phyloP scores from a whole-genome alignment of 352 stramenopile species.

The Thalassiosira pacifica region DNA sequence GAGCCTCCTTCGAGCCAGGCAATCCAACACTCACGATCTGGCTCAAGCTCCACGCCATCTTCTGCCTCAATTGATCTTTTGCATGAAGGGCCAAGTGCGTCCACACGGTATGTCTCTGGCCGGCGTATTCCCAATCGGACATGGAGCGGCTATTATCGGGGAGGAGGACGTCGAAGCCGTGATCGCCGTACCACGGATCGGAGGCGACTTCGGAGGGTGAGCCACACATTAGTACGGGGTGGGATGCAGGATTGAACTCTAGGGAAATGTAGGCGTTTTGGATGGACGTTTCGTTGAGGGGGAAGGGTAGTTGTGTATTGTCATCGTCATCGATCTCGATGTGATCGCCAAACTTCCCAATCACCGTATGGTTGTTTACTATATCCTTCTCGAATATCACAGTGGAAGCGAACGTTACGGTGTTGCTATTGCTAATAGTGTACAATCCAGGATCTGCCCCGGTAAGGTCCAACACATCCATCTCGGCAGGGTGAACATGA shows the following conservation, averaged over 20 bases:
- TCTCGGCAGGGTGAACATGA: slow-evolving; percentile 58
- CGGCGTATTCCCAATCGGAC: slow-evolving; percentile 18
- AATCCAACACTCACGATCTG: slow-evolving; percentile 33
- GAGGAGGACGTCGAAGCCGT: slow-evolving; percentile 38
- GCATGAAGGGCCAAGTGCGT: slow-evolving; percentile 55
- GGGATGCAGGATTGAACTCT: slow-evolving; percentile 34
- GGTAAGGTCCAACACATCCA: slow-evolving; percentile 68
- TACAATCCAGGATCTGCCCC: slow-evolving; percentile 3
- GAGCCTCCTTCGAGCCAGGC: neutral
- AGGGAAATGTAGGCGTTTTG: slow-evolving; percentile 39
- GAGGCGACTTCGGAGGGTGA: neutral
- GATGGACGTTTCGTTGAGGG: slow-evolving; percentile 31
- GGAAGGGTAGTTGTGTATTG: neutral
- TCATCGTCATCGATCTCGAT: slow-evolving; percentile 41
- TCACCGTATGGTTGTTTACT: neutral
- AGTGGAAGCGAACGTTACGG: neutral
- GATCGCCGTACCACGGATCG: slow-evolving; percentile 24
- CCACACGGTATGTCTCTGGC: slow-evolving; percentile 65
- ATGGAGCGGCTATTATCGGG: slow-evolving; percentile 23
- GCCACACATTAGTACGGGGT: slow-evolving; percentile 23
- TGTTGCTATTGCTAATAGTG: neutral
- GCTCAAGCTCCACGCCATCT: slow-evolving; percentile 77
- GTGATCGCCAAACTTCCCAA: slow-evolving; percentile 53
- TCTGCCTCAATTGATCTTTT: slow-evolving; percentile 76
- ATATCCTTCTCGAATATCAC: neutral